A percentile compares a stretch with the other conserved stretches of the same genome.
phyloP scores from a whole-genome alignment of 176 grass and related monocot species.

The Paspalum vaginatum region DNA sequence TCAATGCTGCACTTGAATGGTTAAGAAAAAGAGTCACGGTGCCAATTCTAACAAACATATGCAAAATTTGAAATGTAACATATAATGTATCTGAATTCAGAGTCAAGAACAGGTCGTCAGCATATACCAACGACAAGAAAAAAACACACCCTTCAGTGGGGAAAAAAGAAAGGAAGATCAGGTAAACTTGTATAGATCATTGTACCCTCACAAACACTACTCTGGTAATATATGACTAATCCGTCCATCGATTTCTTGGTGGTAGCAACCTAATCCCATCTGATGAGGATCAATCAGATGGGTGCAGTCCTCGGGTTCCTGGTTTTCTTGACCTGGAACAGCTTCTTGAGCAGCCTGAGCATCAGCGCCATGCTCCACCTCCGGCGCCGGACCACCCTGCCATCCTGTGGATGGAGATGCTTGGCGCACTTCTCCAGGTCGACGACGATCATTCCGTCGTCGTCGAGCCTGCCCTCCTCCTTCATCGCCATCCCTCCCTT shows the following conservation, averaged over 20 bases:
- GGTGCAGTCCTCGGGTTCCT: slow-evolving; percentile 45
- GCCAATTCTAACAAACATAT: neutral
- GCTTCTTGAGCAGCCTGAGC: slow-evolving; percentile 83
- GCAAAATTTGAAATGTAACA: neutral
- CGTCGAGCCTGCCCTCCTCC: slow-evolving; percentile 31
- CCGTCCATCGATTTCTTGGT: neutral
- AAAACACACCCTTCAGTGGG: slow-evolving; percentile 27
- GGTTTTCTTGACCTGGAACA: slow-evolving; percentile 64
- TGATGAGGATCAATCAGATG: slow-evolving; percentile 38
- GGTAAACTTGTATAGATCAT: slow-evolving; percentile 12
- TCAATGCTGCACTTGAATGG: neutral
- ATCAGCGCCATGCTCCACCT: slow-evolving; percentile 67
- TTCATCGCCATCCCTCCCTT: slow-evolving; percentile 22
- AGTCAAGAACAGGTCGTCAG: neutral
- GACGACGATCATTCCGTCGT: neutral
- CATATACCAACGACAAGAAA: slow-evolving; percentile 4
- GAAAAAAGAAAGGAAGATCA: slow-evolving; percentile 22
- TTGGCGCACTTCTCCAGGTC: neutral
- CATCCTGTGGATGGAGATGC: neutral
- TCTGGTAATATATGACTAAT: slow-evolving; percentile 13
- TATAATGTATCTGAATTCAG: neutral
- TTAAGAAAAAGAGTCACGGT: neutral
- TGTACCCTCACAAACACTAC: slow-evolving; percentile 9
- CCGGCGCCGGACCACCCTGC: slow-evolving; percentile 63
- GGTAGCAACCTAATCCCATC: too few relatives aligned